Conservation (phyloP, 1,284 basidiomycete species). For the Phellopilus nigrolimitatus region DNA sequence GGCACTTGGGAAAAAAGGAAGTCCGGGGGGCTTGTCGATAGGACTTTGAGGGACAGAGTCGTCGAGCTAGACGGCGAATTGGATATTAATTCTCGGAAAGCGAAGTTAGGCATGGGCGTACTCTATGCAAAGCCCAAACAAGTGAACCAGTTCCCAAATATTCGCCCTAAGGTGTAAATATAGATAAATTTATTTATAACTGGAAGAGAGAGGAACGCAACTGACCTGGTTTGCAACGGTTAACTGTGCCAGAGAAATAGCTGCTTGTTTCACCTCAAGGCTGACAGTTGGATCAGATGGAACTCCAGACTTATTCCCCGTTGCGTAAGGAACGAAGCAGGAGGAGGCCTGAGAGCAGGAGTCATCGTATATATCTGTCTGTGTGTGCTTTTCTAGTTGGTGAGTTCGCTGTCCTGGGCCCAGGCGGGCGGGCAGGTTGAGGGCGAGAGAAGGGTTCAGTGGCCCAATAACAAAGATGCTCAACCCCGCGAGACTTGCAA, state of each 20-base stretch:
- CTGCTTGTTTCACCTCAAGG: constrained; percentile 29
- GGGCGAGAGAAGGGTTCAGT: constrained; percentile 44
- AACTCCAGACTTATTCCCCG: too few species aligned
- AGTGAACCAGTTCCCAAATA: constrained; percentile 30
- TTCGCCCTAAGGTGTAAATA: constrained; percentile 20
- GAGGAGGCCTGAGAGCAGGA: background rate
- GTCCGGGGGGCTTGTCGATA: background rate
- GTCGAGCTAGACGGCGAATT: constrained; percentile 23
- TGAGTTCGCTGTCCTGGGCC: constrained; percentile 16
- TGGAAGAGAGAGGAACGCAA: background rate
- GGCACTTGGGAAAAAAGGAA: background rate
- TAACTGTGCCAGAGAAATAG: constrained; percentile 30
- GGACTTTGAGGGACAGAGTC: constrained; percentile 12
- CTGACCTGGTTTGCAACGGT: constrained; percentile 23
- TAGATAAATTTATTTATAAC: background rate
- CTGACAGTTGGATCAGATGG: too few species aligned
- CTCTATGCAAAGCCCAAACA: constrained; percentile 29
- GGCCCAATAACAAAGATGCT: constrained; percentile 52
- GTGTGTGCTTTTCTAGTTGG: too few species aligned
- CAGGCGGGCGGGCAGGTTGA: constrained; percentile 41
- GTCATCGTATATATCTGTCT: too few species aligned
- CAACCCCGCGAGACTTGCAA: constrained; percentile 44
- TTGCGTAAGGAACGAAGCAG: too few species aligned
- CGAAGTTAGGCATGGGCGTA: constrained; percentile 4
- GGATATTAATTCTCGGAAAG: background rate